Evolutionary conservation across 371 early-diverging fungal genomes (phyloP), one percentile per base, ranked within the genome.

Genomic region (Rhizopus stolonifer): DNA sequence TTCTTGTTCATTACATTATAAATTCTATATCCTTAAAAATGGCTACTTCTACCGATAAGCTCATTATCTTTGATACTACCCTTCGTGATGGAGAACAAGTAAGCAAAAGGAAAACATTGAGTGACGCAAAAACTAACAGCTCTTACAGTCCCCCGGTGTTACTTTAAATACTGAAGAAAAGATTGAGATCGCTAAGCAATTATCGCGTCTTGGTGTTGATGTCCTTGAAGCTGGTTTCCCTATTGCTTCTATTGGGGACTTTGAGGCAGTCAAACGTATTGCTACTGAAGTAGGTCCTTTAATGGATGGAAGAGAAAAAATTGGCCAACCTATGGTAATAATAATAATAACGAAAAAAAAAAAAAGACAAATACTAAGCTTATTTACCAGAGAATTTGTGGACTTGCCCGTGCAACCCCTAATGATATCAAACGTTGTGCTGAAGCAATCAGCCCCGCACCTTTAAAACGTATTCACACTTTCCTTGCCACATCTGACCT

Each of bases 401-500:
- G 90, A 36, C 83, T 96, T 33, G 92, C 95, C n/a, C 89, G 98
- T 34, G 88, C 94, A 2, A 85, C 87, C 2, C 80, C 82, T 7
- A 78, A 79, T 29, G 98, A 97, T 65, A 96, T 97, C 57, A 79
- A 87, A 55, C 87, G 92, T 10, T 90, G 92, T 45, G 91, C 84
- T 60, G 95, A 95, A 31, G 98, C 98, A 10, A 83, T 97, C 52
- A 74, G 60, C 9, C 69, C 80, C 24, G 96, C 97, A 2, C 94
- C 94, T 22, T 70, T 69, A 11, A 87, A 88, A 54, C 86, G 97
- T 32, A 94, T 97, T 55, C 97, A 97, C 78, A 86, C 87, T 23
- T 94, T 96, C 76, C 81, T 97, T 56, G 97, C 97, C 33, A 96
- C 97, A 4, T 93, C 94, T 4, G 97, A 97, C 64, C 90, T 97